phyloP scores from a whole-genome alignment of 2,329 filamentous ascomycete genomes.

The Trichoderma gracile region DNA sequence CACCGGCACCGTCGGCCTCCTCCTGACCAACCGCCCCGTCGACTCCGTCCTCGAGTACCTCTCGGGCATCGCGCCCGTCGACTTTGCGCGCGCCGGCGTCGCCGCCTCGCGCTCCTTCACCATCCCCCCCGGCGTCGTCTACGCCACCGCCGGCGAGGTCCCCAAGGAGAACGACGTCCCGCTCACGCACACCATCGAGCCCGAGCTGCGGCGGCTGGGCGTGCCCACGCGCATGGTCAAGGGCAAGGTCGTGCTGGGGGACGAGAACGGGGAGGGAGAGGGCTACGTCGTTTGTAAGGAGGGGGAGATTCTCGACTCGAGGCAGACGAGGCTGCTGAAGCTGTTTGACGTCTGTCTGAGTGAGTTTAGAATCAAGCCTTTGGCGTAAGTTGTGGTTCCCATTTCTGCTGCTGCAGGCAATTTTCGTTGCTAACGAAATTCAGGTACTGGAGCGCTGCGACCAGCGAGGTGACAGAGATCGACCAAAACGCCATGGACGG shows the following conservation, averaged over 20 bases:
- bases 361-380: conserved; percentile 81
- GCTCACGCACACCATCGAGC: conserved; percentile 85
- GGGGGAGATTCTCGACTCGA: conserved; percentile 81
- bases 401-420: background rate
- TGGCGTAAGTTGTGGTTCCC: conserved; percentile 59
- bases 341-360: conserved; percentile 87
- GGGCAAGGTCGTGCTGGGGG: conserved; percentile 77
- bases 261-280: conserved; percentile 53
- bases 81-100: conserved; percentile 89
- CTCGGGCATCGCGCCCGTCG: conserved; percentile 67
- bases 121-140: conserved; percentile 80
- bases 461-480: conserved; percentile 59
- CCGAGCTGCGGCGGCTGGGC: conserved; percentile 82
- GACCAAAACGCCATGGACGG: conserved; percentile 44
- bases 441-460: conserved; percentile 64
- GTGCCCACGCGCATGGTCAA: conserved; percentile 87
- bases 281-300: conserved; percentile 80
- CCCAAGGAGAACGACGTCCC: conserved; percentile 80
- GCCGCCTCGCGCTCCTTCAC: conserved; percentile 72
- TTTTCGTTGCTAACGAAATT: background rate
- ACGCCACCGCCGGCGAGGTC: conserved; percentile 78
- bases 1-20: conserved; percentile 79
- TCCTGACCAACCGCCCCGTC: conserved; percentile 81
- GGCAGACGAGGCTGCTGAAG: conserved; percentile 92
- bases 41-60: conserved; percentile 72